Evolutionary conservation across 2,329 filamentous ascomycete species (phyloP).

Genomic region (Aspergillus udagawae): DNA sequence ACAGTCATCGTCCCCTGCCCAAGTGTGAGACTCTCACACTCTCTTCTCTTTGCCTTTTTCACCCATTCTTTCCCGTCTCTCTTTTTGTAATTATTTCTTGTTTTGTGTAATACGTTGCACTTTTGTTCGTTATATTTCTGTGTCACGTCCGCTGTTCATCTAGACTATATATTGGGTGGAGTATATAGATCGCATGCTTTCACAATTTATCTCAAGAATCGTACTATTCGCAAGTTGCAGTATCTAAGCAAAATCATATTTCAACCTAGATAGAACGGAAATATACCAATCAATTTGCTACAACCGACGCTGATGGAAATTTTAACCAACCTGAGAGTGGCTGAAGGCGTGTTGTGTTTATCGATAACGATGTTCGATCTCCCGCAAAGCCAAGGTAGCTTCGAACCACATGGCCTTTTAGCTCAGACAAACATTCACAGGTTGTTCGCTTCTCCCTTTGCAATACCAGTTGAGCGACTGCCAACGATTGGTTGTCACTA

Average conservation of each 20-base stretch:
- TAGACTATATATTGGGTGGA: not conserved
- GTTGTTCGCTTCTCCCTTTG: constrained; percentile 4
- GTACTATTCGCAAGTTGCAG: not conserved
- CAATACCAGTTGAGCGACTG: not conserved
- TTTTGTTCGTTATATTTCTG: not conserved
- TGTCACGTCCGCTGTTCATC: not conserved
- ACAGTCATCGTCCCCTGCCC: not conserved
- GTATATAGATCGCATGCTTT: not conserved
- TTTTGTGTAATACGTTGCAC: not conserved
- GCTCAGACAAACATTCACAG: constrained; percentile 1
- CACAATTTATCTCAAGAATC: not conserved
- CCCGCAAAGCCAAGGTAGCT: not conserved
- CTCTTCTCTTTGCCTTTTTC: not conserved
- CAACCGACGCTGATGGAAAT: not conserved
- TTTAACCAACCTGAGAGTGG: not conserved
- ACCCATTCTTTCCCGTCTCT: not conserved
- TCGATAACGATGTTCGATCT: not conserved
- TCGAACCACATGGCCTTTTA: constrained; percentile 13
- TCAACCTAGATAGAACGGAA: not conserved
- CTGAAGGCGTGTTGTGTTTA: not conserved
- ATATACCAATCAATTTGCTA: not conserved
- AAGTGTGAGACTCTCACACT: not conserved
- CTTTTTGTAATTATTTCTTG: not conserved
- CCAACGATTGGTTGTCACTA: not conserved
- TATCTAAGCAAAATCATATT: not conserved